phyloP scores from a whole-genome alignment of 2,329 filamentous ascomycete species.

The Gyromitra esculenta region DNA sequence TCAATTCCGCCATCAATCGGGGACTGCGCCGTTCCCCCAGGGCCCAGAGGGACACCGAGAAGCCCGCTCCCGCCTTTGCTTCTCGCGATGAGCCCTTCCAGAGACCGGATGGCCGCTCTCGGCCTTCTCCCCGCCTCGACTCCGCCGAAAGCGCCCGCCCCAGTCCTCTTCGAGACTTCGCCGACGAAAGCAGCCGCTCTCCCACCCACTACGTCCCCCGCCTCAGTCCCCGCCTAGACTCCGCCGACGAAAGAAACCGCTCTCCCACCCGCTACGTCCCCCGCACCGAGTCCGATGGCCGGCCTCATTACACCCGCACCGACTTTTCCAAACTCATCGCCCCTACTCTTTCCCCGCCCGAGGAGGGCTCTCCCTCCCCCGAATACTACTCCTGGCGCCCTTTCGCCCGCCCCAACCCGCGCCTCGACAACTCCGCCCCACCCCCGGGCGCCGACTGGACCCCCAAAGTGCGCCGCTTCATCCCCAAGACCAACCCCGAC shows the following conservation, averaged over 20 bases:
- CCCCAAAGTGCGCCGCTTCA: slow-evolving; percentile 54
- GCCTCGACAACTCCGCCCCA: slow-evolving; percentile 29
- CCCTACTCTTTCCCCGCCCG: neutral
- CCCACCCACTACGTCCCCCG: neutral
- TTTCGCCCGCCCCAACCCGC: slow-evolving; percentile 17
- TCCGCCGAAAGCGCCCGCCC: neutral
- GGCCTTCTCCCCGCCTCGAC: neutral
- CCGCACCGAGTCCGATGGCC: neutral
- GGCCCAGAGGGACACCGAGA: neutral
- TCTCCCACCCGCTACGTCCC: neutral
- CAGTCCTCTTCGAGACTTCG: slow-evolving; percentile 2
- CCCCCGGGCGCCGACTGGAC: slow-evolving; percentile 25
- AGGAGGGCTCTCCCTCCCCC: neutral
- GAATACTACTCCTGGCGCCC: slow-evolving; percentile 24
- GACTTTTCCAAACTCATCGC: neutral
- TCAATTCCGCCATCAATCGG: slow-evolving; percentile 44
- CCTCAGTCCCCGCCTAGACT: neutral
- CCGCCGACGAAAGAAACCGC: neutral
- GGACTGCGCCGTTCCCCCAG: slow-evolving; percentile 40
- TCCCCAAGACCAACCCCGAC: slow-evolving; percentile 81
- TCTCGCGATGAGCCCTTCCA: neutral
- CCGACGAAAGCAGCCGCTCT: neutral
- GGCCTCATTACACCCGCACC: neutral
- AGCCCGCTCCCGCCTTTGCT: neutral
- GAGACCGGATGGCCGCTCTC: neutral